phyloP scores from a whole-genome alignment of 805 yeast genomes.

The Metschnikowia matae region DNA sequence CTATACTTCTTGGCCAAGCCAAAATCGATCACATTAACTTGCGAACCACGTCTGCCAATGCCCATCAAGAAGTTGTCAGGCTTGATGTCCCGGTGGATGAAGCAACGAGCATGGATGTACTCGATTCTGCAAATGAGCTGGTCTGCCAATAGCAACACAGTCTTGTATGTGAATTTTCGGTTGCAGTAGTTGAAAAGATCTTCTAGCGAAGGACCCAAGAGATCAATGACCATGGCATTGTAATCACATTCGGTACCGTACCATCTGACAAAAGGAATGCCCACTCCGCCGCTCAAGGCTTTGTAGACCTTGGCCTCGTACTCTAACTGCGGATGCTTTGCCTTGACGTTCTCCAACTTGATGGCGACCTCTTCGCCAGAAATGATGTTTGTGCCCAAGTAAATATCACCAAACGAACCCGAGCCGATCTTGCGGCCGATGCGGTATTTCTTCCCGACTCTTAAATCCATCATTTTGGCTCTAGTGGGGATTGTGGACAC shows the following conservation, averaged over 20 bases:
- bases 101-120: slow-evolving; percentile 91
- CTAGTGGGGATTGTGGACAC: slow-evolving; percentile 13
- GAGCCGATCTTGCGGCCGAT: slow-evolving; percentile 94
- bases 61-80: slow-evolving; percentile 87
- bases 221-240: slow-evolving; percentile 94
- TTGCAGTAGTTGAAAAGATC: slow-evolving; percentile 95
- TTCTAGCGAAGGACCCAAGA: slow-evolving; percentile 91
- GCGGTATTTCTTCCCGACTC: slow-evolving; percentile 91
- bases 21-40: slow-evolving; percentile 89
- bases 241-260: slow-evolving; percentile 95
- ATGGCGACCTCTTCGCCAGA: slow-evolving; percentile 98
- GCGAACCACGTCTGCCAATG: slow-evolving; percentile 90
- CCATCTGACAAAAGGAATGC: slow-evolving; percentile 96
- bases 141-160: slow-evolving; percentile 88
- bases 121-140: slow-evolving; percentile 93
- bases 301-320: slow-evolving; percentile 96
- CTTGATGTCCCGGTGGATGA: slow-evolving; percentile 78
- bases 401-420: slow-evolving; percentile 97
- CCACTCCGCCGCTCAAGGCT: slow-evolving; percentile 93
- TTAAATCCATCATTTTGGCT: slow-evolving; percentile 48
- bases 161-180: slow-evolving; percentile 87
- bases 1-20: slow-evolving; percentile 92
- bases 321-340: slow-evolving; percentile 95
- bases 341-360: slow-evolving; percentile 82
- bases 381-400: slow-evolving; percentile 86